Evolutionary conservation across 129 eudicot genomes (phyloP).

Genomic region (Chrysanthemum lavandulifolium): DNA sequence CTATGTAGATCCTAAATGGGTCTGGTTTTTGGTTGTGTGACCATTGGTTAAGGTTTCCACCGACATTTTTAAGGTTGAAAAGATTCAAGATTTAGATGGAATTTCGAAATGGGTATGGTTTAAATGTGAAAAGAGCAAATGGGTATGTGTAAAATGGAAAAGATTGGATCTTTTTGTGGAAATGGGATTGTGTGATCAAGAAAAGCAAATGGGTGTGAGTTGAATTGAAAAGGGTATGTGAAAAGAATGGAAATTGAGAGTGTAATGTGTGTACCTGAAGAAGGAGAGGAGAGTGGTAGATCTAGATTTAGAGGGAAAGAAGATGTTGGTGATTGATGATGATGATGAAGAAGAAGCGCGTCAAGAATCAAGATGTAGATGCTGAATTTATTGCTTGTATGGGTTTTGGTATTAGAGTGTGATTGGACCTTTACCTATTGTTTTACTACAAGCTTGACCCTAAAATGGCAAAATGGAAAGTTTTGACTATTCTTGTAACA

Average conservation of each 20-base stretch:
- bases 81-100: neutral
- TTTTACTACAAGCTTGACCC: too few species aligned
- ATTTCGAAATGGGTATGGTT: neutral
- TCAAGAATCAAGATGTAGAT: too few species aligned
- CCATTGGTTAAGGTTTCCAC: constrained; percentile 21
- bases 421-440: too few species aligned
- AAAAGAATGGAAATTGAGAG: neutral
- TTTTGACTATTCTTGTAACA: too few species aligned
- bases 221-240: neutral
- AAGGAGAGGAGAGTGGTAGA: neutral
- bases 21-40: constrained; percentile 1
- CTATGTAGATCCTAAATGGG: constrained; percentile 61
- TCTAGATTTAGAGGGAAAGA: too few species aligned
- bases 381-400: too few species aligned
- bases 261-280: neutral
- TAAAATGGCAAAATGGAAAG: too few species aligned
- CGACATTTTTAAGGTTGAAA: constrained; percentile 24
- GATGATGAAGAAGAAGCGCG: neutral
- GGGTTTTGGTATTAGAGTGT: too few species aligned
- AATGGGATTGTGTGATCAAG: neutral
- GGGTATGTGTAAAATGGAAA: too few species aligned
- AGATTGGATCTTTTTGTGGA: neutral
- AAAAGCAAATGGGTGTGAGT: neutral
- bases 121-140: constrained; percentile 17
- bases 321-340: neutral